These are phyloP conservation scores for Drechslerella coelobrocha DNA, from an alignment of 2,329 filamentous ascomycete genomes.

Conservation along the genomic window DNA sequence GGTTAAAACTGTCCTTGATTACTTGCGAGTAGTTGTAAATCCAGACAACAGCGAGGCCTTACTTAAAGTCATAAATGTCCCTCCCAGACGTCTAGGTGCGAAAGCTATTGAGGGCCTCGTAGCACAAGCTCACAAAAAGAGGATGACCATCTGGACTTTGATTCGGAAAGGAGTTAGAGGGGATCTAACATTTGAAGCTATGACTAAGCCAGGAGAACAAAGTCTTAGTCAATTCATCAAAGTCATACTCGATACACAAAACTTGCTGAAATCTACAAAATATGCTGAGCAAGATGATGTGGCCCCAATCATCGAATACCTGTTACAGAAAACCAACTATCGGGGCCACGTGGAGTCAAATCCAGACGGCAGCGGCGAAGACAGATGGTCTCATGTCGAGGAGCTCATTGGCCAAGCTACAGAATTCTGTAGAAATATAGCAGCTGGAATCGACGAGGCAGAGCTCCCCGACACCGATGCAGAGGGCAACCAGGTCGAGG, in stretches of 20 bases:
- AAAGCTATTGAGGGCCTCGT: constrained; percentile 75
- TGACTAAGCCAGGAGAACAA: constrained; percentile 65
- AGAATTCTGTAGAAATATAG: constrained; percentile 68
- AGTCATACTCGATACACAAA: constrained; percentile 66
- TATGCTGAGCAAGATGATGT: constrained; percentile 54
- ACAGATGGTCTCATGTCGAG: constrained; percentile 80
- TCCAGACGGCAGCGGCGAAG: constrained; percentile 82
- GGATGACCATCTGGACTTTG: constrained; percentile 76
- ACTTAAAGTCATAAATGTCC: constrained; percentile 81
- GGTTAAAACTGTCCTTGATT: constrained; percentile 85
- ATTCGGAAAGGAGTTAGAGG: constrained; percentile 65
- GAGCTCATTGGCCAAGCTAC: constrained; percentile 82
- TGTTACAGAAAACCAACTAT: constrained; percentile 72
- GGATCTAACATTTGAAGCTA: constrained; percentile 62
- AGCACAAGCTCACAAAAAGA: constrained; percentile 75
- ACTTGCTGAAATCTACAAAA: constrained; percentile 63
- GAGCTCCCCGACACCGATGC: constrained; percentile 59
- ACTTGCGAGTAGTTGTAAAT: constrained; percentile 82
- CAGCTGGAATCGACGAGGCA: constrained; percentile 59
- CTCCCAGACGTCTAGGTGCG: constrained; percentile 80
- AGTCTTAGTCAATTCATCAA: constrained; percentile 67
- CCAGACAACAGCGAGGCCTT: constrained; percentile 87
- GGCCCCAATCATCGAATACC: constrained; percentile 59
- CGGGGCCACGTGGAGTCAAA: constrained; percentile 78
- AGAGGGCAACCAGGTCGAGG: constrained; percentile 21